phyloP scores from a whole-genome alignment of 225 moss, liverwort and hornwort species.

The Anthoceros angustus region DNA sequence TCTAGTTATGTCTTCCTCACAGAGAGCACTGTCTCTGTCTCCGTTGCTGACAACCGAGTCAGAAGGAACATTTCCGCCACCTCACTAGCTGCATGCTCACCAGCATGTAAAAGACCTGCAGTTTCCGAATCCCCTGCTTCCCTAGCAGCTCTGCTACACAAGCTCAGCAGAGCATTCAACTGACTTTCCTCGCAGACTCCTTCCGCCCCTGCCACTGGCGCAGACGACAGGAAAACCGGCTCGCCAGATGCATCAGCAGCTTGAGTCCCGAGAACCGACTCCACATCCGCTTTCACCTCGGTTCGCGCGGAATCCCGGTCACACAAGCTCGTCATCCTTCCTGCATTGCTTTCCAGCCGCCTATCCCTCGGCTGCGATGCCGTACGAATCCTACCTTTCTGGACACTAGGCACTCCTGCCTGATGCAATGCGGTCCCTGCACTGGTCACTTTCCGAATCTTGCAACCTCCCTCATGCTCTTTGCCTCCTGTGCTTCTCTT shows the following conservation, averaged over 20 bases:
- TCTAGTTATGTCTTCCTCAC: neutral
- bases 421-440: too few species aligned
- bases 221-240: slow-evolving; percentile 10
- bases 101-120: neutral
- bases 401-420: too few species aligned
- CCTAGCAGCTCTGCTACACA: neutral
- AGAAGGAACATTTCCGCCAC: neutral
- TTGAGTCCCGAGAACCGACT: slow-evolving; percentile 27
- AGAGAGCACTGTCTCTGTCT: neutral
- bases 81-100: too few species aligned
- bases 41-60: neutral
- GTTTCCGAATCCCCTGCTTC: neutral
- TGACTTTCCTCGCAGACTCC: too few species aligned
- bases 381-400: too few species aligned
- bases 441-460: too few species aligned
- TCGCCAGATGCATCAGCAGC: slow-evolving; percentile 14
- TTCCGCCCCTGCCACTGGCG: neutral
- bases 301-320: slow-evolving; percentile 5
- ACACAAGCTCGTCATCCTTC: neutral
- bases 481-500: neutral
- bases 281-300: slow-evolving; percentile 16
- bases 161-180: slow-evolving; percentile 2
- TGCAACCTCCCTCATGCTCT: neutral
- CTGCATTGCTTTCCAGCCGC: slow-evolving; percentile 10
- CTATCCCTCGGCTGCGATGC: neutral